Base-by-base conservation (phyloP, 768 basidiomycete genomes). In the Pisolithus tinctorius region DNA sequence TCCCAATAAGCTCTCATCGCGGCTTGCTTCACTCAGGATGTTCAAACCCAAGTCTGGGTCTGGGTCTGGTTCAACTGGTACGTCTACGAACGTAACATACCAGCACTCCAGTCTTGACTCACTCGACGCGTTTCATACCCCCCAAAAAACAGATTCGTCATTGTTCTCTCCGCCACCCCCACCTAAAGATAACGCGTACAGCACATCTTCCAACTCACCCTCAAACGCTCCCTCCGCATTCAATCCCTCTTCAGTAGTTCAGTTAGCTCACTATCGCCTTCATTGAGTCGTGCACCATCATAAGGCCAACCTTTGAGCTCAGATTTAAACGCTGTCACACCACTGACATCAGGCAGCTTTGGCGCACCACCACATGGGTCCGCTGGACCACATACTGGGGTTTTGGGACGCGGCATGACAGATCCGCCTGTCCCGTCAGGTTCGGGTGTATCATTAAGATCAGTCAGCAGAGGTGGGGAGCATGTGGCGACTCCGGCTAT, bases 141-240 rank as follows among this genome's bases (percentile, higher is more conserved):
- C 13, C 30, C 20, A 34, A 29, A 25, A 44, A 25, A 44, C 47
- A 63, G 60, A 60, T n/a, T 6, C 52, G 13, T 51, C 52, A 44
- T 68, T 62, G 39, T 64, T 71, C 31, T 80, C 82, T 0, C 82
- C 82, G 0, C 80, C 78, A 6, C 78, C 71, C 1, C 85, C 85
- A 0, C 84, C 84, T 37, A 86, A 87, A 66, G 85, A 87, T 57
- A 60, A 70, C 6, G 72, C 71, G 58, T 78, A 79, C 67, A 11
- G 14, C 1, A 17, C 52, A 66, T 76, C 45, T 16, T 47, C 29
- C 25, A 55, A 40, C 29, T 48, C 46, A 14, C 40, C 51, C 6
- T 29, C 51, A 14, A 57, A 44, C 48, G 56, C 57, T 6, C 40
- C 55, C 27, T 46, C 55, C 0, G 2, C 47, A 0, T 41, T 55